Evolutionary conservation across 1,284 basidiomycete genomes (phyloP).

Genomic region (Meira miltonrushii): DNA sequence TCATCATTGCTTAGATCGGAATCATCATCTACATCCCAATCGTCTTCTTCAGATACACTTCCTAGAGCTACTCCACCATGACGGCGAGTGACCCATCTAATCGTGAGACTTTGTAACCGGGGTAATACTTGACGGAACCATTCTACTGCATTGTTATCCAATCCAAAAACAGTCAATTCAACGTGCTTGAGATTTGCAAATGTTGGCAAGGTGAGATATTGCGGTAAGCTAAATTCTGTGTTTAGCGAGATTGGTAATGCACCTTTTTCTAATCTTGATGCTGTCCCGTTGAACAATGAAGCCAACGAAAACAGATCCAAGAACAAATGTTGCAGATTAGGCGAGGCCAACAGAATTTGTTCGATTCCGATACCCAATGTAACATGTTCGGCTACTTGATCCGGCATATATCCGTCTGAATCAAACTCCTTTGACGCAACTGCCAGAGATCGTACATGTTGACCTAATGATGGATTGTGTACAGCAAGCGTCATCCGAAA

Average conservation of each 20-base stretch:
- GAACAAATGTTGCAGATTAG: constrained; percentile 27
- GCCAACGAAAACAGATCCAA: constrained; percentile 37
- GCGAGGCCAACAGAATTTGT: constrained; percentile 32
- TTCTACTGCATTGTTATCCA: constrained; percentile 22
- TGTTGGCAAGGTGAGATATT: constrained; percentile 31
- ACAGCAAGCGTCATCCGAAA: constrained; percentile 28
- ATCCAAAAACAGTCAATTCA: constrained; percentile 34
- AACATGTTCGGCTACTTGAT: constrained; percentile 24
- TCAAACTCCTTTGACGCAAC: constrained; percentile 34
- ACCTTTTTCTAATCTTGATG: constrained; percentile 24
- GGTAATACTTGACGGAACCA: constrained; percentile 26
- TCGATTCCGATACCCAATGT: constrained; percentile 30
- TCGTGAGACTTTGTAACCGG: constrained; percentile 22
- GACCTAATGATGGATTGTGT: constrained; percentile 34
- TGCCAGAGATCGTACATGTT: constrained; percentile 18
- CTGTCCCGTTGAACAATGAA: constrained; percentile 25
- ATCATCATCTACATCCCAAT: constrained; percentile 5
- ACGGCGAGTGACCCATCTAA: constrained; percentile 24
- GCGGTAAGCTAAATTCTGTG: constrained; percentile 33
- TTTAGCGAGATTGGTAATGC: constrained; percentile 23
- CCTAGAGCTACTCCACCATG: background rate
- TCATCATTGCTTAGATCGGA: background rate
- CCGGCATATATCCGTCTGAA: constrained; percentile 29
- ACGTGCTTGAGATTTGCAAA: constrained; percentile 29
- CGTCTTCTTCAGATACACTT: background rate